Percentiles rank a stretch among this genome's conserved stretches.
Conservation (phyloP, 768 basidiomycete species). For the Zangia roseola region DNA sequence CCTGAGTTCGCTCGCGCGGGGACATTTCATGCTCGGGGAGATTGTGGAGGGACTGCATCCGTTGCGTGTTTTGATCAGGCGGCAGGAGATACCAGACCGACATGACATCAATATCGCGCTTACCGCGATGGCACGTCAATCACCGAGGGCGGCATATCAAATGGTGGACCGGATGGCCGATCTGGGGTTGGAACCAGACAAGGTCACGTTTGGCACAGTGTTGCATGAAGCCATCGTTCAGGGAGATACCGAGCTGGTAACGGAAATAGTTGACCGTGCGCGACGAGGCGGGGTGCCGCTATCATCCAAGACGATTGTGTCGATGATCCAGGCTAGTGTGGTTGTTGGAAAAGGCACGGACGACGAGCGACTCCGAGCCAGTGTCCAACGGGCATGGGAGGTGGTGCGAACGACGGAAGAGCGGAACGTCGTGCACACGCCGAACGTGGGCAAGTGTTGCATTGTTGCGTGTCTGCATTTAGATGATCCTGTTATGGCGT, state of each 20-base stretch:
- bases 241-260: conserved; percentile 44
- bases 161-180: conserved; percentile 53
- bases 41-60: conserved; percentile 45
- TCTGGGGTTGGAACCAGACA: conserved; percentile 49
- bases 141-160: conserved; percentile 44
- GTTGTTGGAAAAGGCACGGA: conserved; percentile 24
- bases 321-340: conserved; percentile 46
- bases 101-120: conserved; percentile 67
- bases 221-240: conserved; percentile 55
- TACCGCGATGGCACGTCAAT: conserved; percentile 48
- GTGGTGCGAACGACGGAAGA: conserved; percentile 41
- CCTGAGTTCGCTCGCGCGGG: conserved; percentile 62
- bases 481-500: conserved; percentile 52
- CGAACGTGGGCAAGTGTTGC: conserved; percentile 51
- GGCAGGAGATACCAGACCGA: conserved; percentile 55
- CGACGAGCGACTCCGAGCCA: conserved; percentile 27
- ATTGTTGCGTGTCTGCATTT: conserved; percentile 49
- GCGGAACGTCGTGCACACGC: conserved; percentile 38
- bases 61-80: conserved; percentile 45
- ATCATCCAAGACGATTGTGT: conserved; percentile 48
- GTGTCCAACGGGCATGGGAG: conserved; percentile 42
- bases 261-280: conserved; percentile 41
- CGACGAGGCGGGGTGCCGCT: conserved; percentile 37
- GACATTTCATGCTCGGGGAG: conserved; percentile 55
- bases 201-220: conserved; percentile 58